phyloP scores from a whole-genome alignment of 768 basidiomycete species.

The Fibroporia radiculosa region DNA sequence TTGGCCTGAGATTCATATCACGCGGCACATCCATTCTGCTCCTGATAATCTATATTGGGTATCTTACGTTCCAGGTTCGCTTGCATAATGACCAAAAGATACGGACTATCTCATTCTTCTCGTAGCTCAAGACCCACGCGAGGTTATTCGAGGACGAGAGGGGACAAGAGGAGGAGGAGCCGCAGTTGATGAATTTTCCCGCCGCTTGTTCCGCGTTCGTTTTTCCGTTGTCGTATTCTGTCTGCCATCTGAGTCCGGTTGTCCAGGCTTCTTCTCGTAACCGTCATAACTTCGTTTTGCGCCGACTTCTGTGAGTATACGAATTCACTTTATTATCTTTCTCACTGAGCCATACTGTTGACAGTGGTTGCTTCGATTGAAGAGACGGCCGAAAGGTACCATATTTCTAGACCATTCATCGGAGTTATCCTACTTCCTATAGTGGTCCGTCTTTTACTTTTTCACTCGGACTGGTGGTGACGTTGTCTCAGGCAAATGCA shows the following conservation, averaged over 20 bases:
- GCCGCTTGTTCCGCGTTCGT: conserved; percentile 51
- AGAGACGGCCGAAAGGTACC: conserved; percentile 75
- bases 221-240: neutral
- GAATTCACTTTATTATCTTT: neutral
- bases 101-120: conserved; percentile 3
- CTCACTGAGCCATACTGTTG: neutral
- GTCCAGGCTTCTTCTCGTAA: conserved; percentile 60
- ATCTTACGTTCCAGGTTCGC: conserved; percentile 66
- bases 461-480: neutral
- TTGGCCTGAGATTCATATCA: conserved; percentile 68
- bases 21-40: conserved; percentile 76
- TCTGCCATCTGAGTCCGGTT: neutral
- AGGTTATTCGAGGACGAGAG: conserved; percentile 49
- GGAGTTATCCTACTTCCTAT: conserved; percentile 83
- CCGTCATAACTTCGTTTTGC: conserved; percentile 79
- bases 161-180: conserved; percentile 29
- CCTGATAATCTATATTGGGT: conserved; percentile 64
- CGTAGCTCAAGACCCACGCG: conserved; percentile 65
- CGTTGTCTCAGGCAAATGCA: conserved; percentile 53
- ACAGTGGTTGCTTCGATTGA: conserved; percentile 88
- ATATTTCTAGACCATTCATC: conserved; percentile 80
- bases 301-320: conserved; percentile 70
- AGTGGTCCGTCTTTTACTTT: conserved; percentile 41
- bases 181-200: conserved; percentile 64
- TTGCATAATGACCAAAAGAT: too few species aligned